Conservation (phyloP, 257 asterid genomes). For the Nicotiana sylvestris region DNA sequence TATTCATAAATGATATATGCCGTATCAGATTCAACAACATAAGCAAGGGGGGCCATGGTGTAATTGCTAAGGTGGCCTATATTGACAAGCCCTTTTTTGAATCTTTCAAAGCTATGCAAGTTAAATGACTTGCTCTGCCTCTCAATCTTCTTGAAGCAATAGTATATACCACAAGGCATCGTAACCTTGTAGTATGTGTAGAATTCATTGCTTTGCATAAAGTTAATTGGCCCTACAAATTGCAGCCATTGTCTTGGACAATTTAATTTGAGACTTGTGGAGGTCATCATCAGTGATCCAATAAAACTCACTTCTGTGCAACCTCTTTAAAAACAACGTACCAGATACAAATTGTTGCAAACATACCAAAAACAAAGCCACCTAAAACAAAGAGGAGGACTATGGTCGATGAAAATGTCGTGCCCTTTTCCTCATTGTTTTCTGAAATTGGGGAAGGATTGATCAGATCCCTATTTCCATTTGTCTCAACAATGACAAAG, state of each 20-base stretch:
- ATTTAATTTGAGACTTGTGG: background rate
- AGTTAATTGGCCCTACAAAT: background rate
- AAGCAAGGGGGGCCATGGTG: conserved; percentile 7
- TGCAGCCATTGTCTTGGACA: background rate
- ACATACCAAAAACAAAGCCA: background rate
- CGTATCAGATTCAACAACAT: background rate
- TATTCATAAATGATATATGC: background rate
- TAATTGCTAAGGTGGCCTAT: background rate
- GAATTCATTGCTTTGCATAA: background rate
- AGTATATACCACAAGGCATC: conserved; percentile 1
- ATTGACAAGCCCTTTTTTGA: background rate
- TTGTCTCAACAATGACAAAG: conserved; percentile 9
- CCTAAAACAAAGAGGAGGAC: background rate
- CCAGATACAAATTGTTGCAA: background rate
- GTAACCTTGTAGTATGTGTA: background rate
- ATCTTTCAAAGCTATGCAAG: background rate
- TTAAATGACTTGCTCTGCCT: background rate
- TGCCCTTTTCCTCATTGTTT: background rate
- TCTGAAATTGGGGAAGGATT: background rate
- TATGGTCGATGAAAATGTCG: background rate
- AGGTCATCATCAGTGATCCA: background rate
- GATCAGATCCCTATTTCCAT: conserved; percentile 29
- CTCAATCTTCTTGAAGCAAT: background rate
- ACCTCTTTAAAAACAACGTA: background rate
- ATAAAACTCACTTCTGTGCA: background rate